Percentiles rank a stretch among this genome's conserved stretches.
Conservation (phyloP, 306 rosid species). For the Ceratonia siliqua region DNA sequence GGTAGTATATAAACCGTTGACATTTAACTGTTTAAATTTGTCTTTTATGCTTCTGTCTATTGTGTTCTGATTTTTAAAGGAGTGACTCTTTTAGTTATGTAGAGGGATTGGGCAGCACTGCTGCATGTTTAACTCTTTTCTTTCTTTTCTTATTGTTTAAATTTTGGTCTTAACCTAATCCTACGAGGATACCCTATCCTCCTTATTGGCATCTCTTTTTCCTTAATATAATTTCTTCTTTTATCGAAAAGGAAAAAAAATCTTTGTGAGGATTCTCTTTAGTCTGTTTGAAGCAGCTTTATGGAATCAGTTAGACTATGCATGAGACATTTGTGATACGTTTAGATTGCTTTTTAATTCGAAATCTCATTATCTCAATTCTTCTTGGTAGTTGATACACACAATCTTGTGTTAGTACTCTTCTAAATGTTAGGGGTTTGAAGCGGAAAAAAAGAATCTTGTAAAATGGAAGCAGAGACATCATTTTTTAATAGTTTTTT, state of each 20-base stretch:
- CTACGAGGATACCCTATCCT: too few species aligned
- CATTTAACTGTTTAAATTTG: slow-evolving; percentile 22
- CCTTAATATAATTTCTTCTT: too few species aligned
- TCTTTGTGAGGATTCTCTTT: background rate
- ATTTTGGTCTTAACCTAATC: too few species aligned
- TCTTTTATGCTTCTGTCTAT: slow-evolving; percentile 4
- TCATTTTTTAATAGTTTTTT: background rate
- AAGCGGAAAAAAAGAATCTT: background rate
- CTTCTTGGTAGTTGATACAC: background rate
- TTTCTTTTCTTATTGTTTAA: too few species aligned
- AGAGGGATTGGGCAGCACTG: too few species aligned
- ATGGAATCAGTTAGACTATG: background rate
- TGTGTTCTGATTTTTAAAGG: background rate
- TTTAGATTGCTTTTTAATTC: background rate
- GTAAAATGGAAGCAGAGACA: background rate
- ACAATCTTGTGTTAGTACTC: background rate
- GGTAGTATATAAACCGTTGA: slow-evolving; percentile 42
- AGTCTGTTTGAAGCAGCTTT: background rate
- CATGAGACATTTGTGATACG: background rate
- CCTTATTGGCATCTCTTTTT: too few species aligned
- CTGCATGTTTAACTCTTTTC: too few species aligned
- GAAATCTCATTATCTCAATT: background rate
- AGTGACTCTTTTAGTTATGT: too few species aligned
- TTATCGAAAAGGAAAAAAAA: background rate
- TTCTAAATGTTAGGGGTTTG: background rate